Conservation (phyloP, 2,329 filamentous ascomycete genomes). For the Emergomyces pasteurianus region DNA sequence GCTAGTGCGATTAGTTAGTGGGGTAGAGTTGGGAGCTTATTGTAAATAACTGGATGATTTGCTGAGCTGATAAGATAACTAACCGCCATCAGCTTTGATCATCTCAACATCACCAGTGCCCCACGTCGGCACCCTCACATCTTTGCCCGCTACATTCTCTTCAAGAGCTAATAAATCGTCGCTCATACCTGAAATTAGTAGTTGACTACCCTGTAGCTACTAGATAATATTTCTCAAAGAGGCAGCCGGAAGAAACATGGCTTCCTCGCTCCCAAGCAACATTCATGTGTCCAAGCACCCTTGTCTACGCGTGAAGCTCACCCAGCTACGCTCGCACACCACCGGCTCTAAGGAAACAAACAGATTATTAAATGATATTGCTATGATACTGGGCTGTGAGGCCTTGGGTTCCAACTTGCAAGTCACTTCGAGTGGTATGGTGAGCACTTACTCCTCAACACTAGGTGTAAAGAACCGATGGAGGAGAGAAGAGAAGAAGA, state of each 20-base stretch:
- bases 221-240: neutral
- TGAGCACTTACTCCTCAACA: slow-evolving; percentile 31
- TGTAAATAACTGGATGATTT: too few species aligned
- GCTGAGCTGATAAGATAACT: neutral
- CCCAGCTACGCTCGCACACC: slow-evolving; percentile 65
- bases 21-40: too few species aligned
- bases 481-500: neutral
- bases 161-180: neutral
- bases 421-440: slow-evolving; percentile 48
- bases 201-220: too few species aligned
- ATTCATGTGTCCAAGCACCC: slow-evolving; percentile 74
- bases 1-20: too few species aligned
- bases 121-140: neutral
- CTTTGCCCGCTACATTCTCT: neutral
- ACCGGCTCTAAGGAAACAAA: slow-evolving; percentile 66
- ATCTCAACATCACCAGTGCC: neutral
- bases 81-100: neutral
- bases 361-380: slow-evolving; percentile 72
- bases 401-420: slow-evolving; percentile 57
- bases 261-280: slow-evolving; percentile 37
- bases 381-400: slow-evolving; percentile 70
- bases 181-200: neutral
- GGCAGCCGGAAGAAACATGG: neutral
- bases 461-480: neutral
- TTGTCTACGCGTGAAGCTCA: slow-evolving; percentile 77